Evolutionary conservation across 352 stramenopile species (phyloP).

Genomic region (Phytophthora agathidicida): DNA sequence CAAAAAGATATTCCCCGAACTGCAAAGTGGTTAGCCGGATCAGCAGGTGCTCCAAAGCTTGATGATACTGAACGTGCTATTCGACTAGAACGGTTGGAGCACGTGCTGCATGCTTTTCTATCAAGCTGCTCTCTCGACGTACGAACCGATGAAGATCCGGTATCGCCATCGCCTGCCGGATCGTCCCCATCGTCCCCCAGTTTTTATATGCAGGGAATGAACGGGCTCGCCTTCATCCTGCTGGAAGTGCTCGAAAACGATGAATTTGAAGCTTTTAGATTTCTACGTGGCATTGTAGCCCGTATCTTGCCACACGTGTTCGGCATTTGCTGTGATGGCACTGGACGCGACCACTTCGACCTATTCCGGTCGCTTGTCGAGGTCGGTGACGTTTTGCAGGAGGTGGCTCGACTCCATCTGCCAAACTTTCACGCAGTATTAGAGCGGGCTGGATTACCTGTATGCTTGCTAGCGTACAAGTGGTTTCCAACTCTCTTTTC

Average conservation of each 20-base stretch:
- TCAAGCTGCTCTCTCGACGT: slow-evolving; percentile 59
- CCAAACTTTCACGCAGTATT: slow-evolving; percentile 63
- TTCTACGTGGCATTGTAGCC: slow-evolving; percentile 68
- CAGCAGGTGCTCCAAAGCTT: slow-evolving; percentile 56
- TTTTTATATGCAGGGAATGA: slow-evolving; percentile 91
- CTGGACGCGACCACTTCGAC: slow-evolving; percentile 62
- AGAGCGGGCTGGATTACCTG: slow-evolving; percentile 62
- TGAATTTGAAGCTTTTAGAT: slow-evolving; percentile 56
- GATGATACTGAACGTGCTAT: slow-evolving; percentile 29
- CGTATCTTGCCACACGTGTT: slow-evolving; percentile 83
- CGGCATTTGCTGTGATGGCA: slow-evolving; percentile 52
- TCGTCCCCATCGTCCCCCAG: slow-evolving; percentile 33
- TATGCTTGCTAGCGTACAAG: slow-evolving; percentile 87
- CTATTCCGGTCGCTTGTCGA: slow-evolving; percentile 76
- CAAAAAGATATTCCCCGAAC: slow-evolving; percentile 86
- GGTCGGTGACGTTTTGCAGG: slow-evolving; percentile 73
- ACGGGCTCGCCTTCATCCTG: slow-evolving; percentile 80
- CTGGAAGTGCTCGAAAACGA: slow-evolving; percentile 68
- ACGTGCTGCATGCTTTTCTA: slow-evolving; percentile 75
- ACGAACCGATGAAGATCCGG: slow-evolving; percentile 39
- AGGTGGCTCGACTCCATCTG: slow-evolving; percentile 74
- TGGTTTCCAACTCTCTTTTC: slow-evolving; percentile 90
- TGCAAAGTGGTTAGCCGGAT: slow-evolving; percentile 73
- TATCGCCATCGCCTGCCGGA: slow-evolving; percentile 26
- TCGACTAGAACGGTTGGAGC: slow-evolving; percentile 47